phyloP scores from a whole-genome alignment of 2,329 filamentous ascomycete genomes.

The Xylaria sp. region DNA sequence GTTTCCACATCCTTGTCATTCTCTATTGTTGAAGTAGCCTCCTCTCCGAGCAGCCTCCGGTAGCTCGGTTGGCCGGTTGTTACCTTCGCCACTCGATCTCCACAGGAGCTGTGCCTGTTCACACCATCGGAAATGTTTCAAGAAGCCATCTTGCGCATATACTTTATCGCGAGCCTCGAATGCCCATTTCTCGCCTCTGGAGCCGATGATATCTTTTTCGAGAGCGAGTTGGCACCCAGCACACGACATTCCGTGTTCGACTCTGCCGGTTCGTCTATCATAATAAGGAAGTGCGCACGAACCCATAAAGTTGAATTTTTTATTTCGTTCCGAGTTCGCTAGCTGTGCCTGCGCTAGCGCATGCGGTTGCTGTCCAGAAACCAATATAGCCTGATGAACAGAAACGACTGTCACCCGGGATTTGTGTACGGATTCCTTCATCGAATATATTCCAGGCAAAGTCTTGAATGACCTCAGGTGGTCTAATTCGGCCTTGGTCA shows the following conservation, averaged over 20 bases:
- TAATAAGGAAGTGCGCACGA: constrained; percentile 40
- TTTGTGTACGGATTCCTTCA: constrained; percentile 39
- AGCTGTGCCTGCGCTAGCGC: neutral
- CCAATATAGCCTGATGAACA: constrained; percentile 38
- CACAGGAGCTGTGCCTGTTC: constrained; percentile 50
- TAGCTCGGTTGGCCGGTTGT: constrained; percentile 29
- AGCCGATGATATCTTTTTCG: neutral
- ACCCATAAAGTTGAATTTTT: constrained; percentile 45
- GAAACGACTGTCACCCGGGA: constrained; percentile 38
- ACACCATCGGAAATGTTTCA: constrained; percentile 52
- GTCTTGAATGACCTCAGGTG: constrained; percentile 46
- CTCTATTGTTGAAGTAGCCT: constrained; percentile 35
- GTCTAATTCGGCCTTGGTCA: constrained; percentile 11
- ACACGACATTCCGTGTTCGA: constrained; percentile 50
- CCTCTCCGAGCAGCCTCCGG: constrained; percentile 34
- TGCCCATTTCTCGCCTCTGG: neutral
- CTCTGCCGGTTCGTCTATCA: constrained; percentile 34
- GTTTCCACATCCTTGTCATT: constrained; percentile 18
- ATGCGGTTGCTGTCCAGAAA: constrained; percentile 32
- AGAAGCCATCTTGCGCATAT: constrained; percentile 48
- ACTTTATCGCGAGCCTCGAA: constrained; percentile 27
- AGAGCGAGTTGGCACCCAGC: constrained; percentile 46
- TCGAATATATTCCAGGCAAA: constrained; percentile 46
- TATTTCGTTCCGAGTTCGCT: neutral
- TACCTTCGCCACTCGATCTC: constrained; percentile 37